Percentiles rank a stretch among this genome's conserved stretches.
Evolutionary conservation across 768 basidiomycete species (phyloP).

Genomic region (Paxillus rubicundulus): DNA sequence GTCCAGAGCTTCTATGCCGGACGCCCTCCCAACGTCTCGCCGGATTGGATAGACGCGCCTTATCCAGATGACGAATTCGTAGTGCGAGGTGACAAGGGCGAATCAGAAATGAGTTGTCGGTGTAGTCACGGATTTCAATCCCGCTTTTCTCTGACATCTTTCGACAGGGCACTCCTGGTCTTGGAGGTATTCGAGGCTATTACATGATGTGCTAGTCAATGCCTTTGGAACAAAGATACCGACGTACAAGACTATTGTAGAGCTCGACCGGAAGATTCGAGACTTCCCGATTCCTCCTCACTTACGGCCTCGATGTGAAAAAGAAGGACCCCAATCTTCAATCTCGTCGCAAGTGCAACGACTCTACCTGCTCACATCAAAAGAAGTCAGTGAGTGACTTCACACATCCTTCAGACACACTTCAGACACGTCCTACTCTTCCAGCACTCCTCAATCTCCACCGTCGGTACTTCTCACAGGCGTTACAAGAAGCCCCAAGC

Average conservation of each 20-base stretch:
- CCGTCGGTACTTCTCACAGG: slow-evolving; percentile 65
- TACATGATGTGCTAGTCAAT: slow-evolving; percentile 49
- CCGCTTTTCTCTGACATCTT: background rate
- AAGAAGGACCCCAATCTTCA: slow-evolving; percentile 15
- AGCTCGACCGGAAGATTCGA: slow-evolving; percentile 58
- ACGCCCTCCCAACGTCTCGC: slow-evolving; percentile 53
- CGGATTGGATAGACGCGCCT: slow-evolving; percentile 53
- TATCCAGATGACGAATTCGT: slow-evolving; percentile 47
- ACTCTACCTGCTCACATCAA: slow-evolving; percentile 42
- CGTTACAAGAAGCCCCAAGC: slow-evolving; percentile 54
- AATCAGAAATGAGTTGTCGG: slow-evolving; percentile 44
- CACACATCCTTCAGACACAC: background rate
- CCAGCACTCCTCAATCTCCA: slow-evolving; percentile 64
- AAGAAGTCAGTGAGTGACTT: slow-evolving; percentile 46
- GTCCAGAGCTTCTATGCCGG: slow-evolving; percentile 60
- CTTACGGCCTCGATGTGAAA: slow-evolving; percentile 39
- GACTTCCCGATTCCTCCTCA: slow-evolving; percentile 52
- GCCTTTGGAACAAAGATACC: slow-evolving; percentile 55
- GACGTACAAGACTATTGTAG: slow-evolving; percentile 49
- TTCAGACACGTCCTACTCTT: background rate
- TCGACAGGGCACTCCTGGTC: slow-evolving; percentile 54
- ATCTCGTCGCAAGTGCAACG: slow-evolving; percentile 37
- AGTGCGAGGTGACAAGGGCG: slow-evolving; percentile 31
- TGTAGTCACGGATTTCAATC: background rate
- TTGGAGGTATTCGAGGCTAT: slow-evolving; percentile 50